Evolutionary conservation across 129 eudicot species (phyloP).

Genomic region (Saussurea involucrata): DNA sequence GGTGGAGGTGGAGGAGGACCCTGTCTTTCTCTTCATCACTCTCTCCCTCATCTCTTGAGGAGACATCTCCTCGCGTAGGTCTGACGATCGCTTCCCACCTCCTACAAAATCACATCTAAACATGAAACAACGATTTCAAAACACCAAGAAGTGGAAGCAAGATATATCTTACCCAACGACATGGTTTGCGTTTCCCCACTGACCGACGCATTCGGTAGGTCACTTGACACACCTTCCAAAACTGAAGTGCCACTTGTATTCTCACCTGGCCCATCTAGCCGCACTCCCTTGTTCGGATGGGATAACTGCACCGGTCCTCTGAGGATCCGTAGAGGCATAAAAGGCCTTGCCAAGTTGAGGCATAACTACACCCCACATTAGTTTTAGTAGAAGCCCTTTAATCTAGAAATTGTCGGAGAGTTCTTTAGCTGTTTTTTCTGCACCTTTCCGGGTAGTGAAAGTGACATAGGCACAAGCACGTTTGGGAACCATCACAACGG

Average conservation of each 20-base stretch:
- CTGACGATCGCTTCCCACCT: not conserved
- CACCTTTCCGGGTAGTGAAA: constrained; percentile 92
- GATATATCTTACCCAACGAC: not conserved
- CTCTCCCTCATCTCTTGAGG: not conserved
- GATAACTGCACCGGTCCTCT: constrained; percentile 63
- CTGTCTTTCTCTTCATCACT: not conserved
- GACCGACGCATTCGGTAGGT: not conserved
- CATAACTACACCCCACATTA: constrained; percentile 90
- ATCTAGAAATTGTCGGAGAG: constrained; percentile 79
- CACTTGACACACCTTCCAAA: not conserved
- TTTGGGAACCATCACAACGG: constrained; percentile 72
- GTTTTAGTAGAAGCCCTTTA: constrained; percentile 76
- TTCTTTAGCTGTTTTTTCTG: constrained; percentile 85
- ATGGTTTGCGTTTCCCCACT: not conserved
- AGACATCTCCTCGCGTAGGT: not conserved
- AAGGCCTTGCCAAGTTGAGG: constrained; percentile 62
- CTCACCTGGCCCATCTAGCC: constrained; percentile 46
- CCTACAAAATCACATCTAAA: not conserved
- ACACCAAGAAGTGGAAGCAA: too few species aligned
- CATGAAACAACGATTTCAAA: not conserved
- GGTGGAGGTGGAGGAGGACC: not conserved
- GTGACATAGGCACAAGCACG: constrained; percentile 91
- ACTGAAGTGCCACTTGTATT: too few species aligned
- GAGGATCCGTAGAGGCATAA: too few species aligned
- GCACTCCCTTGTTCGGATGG: constrained; percentile 59